Base-by-base conservation (phyloP, 495 filamentous ascomycete genomes). In the Aspergillus sclerotiicarbonarius region DNA sequence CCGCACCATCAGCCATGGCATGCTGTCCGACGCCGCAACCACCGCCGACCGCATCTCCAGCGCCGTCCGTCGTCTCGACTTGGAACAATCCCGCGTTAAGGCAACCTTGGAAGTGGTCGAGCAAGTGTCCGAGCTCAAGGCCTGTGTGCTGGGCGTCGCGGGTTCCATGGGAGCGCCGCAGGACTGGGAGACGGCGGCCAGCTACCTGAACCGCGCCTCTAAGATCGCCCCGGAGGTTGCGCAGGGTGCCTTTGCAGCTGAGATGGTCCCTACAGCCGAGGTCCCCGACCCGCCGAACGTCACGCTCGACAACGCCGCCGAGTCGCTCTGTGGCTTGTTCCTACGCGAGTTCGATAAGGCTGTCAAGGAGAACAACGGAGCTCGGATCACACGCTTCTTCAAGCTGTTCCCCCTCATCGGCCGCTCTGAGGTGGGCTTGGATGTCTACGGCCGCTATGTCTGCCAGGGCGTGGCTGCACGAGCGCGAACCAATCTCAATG, bases 121-220 rank as follows among this genome's bases (percentile, higher is more conserved):
- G 66, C 92, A 96, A 70, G 95, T 98, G 6, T 87, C 90, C 8
- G 94, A 98, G 75, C 87, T 98, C 48, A 97, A 97, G 71, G 85
- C 92, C 7, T 98, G 94, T 66, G 90, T 98, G 41, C 83, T 96
- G 18, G 95, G 94, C n/a, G 92, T 98, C 25, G 85, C 90, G 13
- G 92, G 91, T 16, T 92, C 90, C 41, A 98, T 98, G 94, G 95
- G 94, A 12, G 94, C 91, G 2, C 89, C 95, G 39, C 94, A 98
- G 71, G 95, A 98, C 73, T 98, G 95, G 95, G 94, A 98, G 75
- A 93, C 88, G 0, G 94, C 94, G 4, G 94, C 94, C 39, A 88
- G 82, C 33, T 98, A 96, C 70, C 80, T 98, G 43, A 83, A 87
- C 51, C 86, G 94, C 10, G 91, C 95, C 5, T 81, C 84, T 43